A percentile compares a stretch with the other conserved stretches of the same genome.
phyloP scores from a whole-genome alignment of 129 eudicot species.

The Cynara cardunculus region DNA sequence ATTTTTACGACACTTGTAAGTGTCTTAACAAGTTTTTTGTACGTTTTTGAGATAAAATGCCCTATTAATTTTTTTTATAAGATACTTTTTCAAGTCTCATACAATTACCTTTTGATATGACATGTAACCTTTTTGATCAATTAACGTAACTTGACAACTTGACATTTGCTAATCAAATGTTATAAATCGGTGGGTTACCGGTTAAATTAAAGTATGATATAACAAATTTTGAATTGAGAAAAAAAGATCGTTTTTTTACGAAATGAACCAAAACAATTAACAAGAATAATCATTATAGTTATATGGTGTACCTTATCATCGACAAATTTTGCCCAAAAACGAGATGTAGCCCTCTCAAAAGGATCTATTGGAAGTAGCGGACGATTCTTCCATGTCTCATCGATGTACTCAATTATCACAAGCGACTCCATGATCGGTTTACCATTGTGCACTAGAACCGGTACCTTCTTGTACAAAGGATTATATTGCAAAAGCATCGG shows the following conservation, averaged over 20 bases:
- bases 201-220: too few relatives aligned
- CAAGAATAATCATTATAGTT: background rate
- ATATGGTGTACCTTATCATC: slow-evolving; percentile 30
- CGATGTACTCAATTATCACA: slow-evolving; percentile 39
- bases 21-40: too few relatives aligned
- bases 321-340: slow-evolving; percentile 41
- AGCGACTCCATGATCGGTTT: slow-evolving; percentile 41
- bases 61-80: too few relatives aligned
- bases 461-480: slow-evolving; percentile 37
- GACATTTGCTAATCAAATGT: too few relatives aligned
- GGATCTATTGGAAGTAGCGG: slow-evolving; percentile 37
- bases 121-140: too few relatives aligned
- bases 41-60: too few relatives aligned
- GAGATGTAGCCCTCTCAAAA: slow-evolving; percentile 29
- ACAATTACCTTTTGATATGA: too few relatives aligned
- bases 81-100: too few relatives aligned
- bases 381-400: slow-evolving; percentile 41
- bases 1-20: too few relatives aligned
- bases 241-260: background rate
- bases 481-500: slow-evolving; percentile 30
- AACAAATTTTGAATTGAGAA: background rate
- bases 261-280: too few relatives aligned
- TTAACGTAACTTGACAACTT: too few relatives aligned
- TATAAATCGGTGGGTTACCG: too few relatives aligned
- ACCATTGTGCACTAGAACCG: slow-evolving; percentile 41